A percentile compares a stretch with the other conserved stretches of the same genome.
phyloP scores from a whole-genome alignment of 305 asterid genomes.

The Striga hermonthica region DNA sequence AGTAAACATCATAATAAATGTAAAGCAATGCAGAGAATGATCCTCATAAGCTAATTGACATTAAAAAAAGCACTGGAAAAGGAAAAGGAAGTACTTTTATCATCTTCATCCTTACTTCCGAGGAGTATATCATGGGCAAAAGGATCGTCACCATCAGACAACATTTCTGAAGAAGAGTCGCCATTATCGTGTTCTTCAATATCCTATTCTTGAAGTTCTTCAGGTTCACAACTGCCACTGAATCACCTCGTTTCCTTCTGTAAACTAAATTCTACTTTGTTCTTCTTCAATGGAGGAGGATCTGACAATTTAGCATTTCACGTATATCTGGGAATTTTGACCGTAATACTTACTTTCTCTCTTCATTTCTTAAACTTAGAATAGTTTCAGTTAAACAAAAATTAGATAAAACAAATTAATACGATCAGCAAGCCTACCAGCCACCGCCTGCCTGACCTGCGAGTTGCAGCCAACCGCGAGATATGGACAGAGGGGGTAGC shows the following conservation, averaged over 20 bases:
- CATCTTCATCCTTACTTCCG: conserved; percentile 64
- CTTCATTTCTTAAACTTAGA: too few relatives aligned
- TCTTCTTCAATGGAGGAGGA: conserved; percentile 59
- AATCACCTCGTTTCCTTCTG: conserved; percentile 45
- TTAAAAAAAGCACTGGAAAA: neutral
- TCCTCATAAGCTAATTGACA: conserved; percentile 11
- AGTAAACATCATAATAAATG: conserved; percentile 7
- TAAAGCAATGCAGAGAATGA: neutral
- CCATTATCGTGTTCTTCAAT: conserved; percentile 39
- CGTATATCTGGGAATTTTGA: too few relatives aligned
- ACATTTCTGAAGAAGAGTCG: conserved; percentile 61
- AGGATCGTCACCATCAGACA: conserved; percentile 71
- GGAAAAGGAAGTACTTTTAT: conserved; percentile 47
- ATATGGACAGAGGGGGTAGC: too few relatives aligned
- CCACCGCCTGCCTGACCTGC: too few relatives aligned
- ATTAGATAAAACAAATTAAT: too few relatives aligned
- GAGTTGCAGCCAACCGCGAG: too few relatives aligned
- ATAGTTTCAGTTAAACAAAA: too few relatives aligned
- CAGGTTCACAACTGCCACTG: conserved; percentile 43
- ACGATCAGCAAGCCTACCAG: too few relatives aligned
- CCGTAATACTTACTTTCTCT: too few relatives aligned
- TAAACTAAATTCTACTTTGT: conserved; percentile 40
- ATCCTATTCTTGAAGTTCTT: conserved; percentile 36
- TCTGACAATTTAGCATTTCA: conserved; percentile 33
- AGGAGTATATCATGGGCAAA: conserved; percentile 60